Conservation (phyloP, 23 red algal genomes). For the Agarophyton chilense region DNA sequence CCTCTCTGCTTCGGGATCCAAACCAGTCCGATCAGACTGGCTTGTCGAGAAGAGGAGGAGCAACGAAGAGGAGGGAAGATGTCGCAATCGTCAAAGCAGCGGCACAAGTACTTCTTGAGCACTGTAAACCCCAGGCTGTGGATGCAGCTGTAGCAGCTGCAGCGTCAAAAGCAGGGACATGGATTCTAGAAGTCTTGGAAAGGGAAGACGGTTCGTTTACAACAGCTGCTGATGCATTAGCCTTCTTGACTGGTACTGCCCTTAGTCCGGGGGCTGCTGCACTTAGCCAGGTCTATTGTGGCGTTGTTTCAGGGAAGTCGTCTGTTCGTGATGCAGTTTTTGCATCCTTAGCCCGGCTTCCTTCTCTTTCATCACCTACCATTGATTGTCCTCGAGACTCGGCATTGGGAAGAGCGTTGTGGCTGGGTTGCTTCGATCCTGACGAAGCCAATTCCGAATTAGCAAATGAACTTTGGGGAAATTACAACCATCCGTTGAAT, state of each 20-base stretch:
- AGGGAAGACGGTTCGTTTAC: conserved; percentile 77
- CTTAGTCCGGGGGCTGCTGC: conserved; percentile 58
- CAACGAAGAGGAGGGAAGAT: conserved; percentile 18
- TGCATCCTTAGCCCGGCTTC: conserved; percentile 53
- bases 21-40: conserved; percentile 10
- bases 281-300: conserved; percentile 63
- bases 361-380: conserved; percentile 37
- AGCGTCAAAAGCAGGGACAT: conserved; percentile 46
- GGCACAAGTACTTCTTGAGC: conserved; percentile 58
- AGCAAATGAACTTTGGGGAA: conserved; percentile 69
- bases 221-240: conserved; percentile 69
- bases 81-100: conserved; percentile 52
- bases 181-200: conserved; percentile 71
- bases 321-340: conserved; percentile 85
- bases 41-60: conserved; percentile 23
- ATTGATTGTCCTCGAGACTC: conserved; percentile 56
- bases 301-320: conserved; percentile 80
- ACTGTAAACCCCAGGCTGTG: conserved; percentile 63
- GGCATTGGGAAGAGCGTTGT: conserved; percentile 71
- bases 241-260: conserved; percentile 46
- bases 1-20: conserved; percentile 39
- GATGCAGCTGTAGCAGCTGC: conserved; percentile 76
- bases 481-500: conserved; percentile 68
- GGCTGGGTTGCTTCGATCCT: conserved; percentile 71
- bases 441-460: conserved; percentile 66